These are phyloP conservation scores for Fusarium begoniae DNA, from an alignment of 2,329 filamentous ascomycete species.

Conservation along the genomic window DNA sequence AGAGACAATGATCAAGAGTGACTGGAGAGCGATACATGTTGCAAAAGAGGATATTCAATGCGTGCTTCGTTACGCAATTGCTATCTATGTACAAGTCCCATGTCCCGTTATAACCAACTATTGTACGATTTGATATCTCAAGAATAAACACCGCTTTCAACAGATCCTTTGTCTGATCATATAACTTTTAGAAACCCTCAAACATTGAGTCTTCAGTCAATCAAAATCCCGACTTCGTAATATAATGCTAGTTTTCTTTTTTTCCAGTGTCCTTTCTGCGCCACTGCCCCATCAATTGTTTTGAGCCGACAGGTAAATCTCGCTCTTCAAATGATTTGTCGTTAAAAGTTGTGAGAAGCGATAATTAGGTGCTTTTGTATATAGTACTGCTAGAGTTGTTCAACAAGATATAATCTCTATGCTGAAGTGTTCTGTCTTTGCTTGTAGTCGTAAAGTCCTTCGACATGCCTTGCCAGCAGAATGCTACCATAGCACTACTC, in stretches of 20 bases:
- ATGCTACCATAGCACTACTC: not conserved
- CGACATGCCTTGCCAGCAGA: slow-evolving; percentile 8
- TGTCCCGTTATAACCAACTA: not conserved
- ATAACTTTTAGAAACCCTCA: slow-evolving; percentile 9
- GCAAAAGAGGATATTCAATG: slow-evolving; percentile 18
- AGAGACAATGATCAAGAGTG: not conserved
- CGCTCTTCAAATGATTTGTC: slow-evolving; percentile 5
- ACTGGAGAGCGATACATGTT: not conserved
- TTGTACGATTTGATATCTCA: not conserved
- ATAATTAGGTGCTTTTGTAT: slow-evolving; percentile 24
- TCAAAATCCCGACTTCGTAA: not conserved
- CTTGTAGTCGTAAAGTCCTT: slow-evolving; percentile 26
- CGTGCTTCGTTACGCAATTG: not conserved
- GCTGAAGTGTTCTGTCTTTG: slow-evolving; percentile 8
- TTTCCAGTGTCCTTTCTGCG: slow-evolving; percentile 15
- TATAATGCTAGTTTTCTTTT: slow-evolving; percentile 10
- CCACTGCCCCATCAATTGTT: slow-evolving; percentile 1
- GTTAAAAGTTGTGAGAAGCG: slow-evolving; percentile 11
- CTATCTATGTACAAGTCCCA: not conserved
- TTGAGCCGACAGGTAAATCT: not conserved
- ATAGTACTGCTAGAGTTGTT: slow-evolving; percentile 22
- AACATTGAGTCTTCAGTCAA: not conserved
- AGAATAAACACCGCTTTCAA: slow-evolving; percentile 1
- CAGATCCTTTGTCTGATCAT: slow-evolving; percentile 19
- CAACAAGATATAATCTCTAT: slow-evolving; percentile 5